Evolutionary conservation across 768 basidiomycete genomes (phyloP).

Genomic region (Suillus spraguei): DNA sequence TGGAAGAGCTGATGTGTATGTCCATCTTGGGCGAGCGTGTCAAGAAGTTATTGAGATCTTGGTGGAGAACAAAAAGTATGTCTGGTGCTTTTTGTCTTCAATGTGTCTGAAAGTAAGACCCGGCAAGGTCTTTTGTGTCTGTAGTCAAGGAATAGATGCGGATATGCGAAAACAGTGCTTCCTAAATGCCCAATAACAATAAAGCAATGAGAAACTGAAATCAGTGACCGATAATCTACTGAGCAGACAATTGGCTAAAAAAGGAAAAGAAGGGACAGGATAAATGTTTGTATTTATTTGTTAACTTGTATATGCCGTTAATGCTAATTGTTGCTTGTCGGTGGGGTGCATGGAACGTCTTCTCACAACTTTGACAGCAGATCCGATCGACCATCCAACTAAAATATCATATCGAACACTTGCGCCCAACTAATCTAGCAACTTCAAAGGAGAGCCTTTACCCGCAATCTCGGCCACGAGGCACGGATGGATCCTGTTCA

Average conservation of each 20-base stretch:
- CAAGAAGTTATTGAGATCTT: constrained; percentile 28
- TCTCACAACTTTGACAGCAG: constrained; percentile 25
- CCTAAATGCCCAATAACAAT: constrained; percentile 34
- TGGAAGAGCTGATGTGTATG: constrained; percentile 36
- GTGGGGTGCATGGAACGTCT: constrained; percentile 13
- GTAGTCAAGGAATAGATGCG: constrained; percentile 36
- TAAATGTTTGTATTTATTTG: constrained; percentile 15
- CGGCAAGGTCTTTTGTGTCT: constrained; percentile 36
- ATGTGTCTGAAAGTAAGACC: constrained; percentile 20
- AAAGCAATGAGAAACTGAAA: constrained; percentile 35
- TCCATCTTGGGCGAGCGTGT: constrained; percentile 36
- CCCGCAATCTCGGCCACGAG: constrained; percentile 22
- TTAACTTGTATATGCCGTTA: constrained; percentile 24
- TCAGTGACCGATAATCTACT: constrained; percentile 11
- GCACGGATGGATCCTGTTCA: constrained; percentile 10
- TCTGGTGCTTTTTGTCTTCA: constrained; percentile 34
- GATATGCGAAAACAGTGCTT: constrained; percentile 27
- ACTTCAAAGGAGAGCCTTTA: constrained; percentile 27
- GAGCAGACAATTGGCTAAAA: constrained; percentile 37
- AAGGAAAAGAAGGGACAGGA: constrained; percentile 29
- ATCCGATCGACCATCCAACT: constrained; percentile 21
- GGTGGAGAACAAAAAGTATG: constrained; percentile 35
- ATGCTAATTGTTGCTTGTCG: constrained; percentile 30
- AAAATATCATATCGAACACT: constrained; percentile 14
- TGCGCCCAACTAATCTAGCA: constrained; percentile 33